phyloP scores from a whole-genome alignment of 2,329 filamentous ascomycete genomes.

The Aureobasidium musti region DNA sequence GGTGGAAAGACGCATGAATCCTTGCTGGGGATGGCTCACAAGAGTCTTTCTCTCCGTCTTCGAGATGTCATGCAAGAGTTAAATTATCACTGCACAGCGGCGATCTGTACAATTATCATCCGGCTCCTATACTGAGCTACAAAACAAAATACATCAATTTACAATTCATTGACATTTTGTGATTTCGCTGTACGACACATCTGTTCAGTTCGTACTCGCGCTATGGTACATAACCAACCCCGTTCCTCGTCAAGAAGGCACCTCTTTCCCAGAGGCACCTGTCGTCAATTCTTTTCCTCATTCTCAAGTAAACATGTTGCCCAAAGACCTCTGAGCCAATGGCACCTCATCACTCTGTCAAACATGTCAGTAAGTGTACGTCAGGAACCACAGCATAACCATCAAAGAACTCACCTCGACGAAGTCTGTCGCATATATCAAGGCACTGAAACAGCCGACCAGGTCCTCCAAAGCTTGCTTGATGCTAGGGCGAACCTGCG shows the following conservation, averaged over 20 bases:
- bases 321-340: constrained; percentile 12
- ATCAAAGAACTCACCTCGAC: constrained; percentile 70
- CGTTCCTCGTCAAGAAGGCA: background rate
- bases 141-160: background rate
- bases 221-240: constrained; percentile 20
- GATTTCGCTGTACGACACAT: background rate
- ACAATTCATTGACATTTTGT: background rate
- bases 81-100: background rate
- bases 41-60: background rate
- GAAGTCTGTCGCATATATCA: constrained; percentile 81
- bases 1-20: background rate
- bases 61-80: background rate
- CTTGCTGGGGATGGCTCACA: background rate
- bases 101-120: background rate
- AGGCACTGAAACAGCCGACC: constrained; percentile 79
- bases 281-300: background rate
- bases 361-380: background rate
- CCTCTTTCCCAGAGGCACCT: background rate
- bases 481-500: background rate
- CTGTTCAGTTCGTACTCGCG: background rate
- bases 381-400: background rate
- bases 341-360: constrained; percentile 17
- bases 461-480: constrained; percentile 71
- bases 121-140: background rate
- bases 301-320: constrained; percentile 23